phyloP scores from a whole-genome alignment of 495 filamentous ascomycete genomes.

The Ramalina peruviana region DNA sequence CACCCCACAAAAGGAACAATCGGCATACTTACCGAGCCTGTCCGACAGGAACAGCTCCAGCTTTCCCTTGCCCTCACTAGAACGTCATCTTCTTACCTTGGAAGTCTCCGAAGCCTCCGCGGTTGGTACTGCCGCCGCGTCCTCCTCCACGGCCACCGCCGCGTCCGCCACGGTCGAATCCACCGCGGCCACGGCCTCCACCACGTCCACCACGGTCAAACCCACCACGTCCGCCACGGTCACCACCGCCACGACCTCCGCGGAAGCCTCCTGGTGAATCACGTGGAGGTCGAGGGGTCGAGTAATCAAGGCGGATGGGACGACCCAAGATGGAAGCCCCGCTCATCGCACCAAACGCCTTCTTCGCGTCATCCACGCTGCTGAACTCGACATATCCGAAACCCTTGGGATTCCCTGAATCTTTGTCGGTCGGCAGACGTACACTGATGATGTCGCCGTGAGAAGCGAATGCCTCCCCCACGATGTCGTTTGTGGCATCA shows the following conservation, averaged over 20 bases:
- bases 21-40: not conserved
- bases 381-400: constrained; percentile 86
- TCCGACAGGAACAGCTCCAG: not conserved
- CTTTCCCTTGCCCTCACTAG: constrained; percentile 25
- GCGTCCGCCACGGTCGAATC: constrained; percentile 33
- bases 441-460: constrained; percentile 60
- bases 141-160: constrained; percentile 36
- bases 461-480: constrained; percentile 62
- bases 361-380: constrained; percentile 73
- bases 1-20: not conserved
- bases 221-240: constrained; percentile 36
- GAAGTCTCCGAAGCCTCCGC: constrained; percentile 71
- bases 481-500: constrained; percentile 59
- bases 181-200: constrained; percentile 36
- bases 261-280: constrained; percentile 25
- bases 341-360: constrained; percentile 57
- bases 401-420: constrained; percentile 78
- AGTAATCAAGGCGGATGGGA: constrained; percentile 77
- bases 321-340: constrained; percentile 69
- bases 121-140: constrained; percentile 47
- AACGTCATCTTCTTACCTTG: constrained; percentile 88
- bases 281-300: constrained; percentile 55
- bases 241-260: constrained; percentile 30
- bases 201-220: constrained; percentile 39
- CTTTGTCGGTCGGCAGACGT: constrained; percentile 79